Evolutionary conservation across 768 basidiomycete species (phyloP), one percentile per base, ranked within the genome.

Genomic region (Tulasnella calospora): DNA sequence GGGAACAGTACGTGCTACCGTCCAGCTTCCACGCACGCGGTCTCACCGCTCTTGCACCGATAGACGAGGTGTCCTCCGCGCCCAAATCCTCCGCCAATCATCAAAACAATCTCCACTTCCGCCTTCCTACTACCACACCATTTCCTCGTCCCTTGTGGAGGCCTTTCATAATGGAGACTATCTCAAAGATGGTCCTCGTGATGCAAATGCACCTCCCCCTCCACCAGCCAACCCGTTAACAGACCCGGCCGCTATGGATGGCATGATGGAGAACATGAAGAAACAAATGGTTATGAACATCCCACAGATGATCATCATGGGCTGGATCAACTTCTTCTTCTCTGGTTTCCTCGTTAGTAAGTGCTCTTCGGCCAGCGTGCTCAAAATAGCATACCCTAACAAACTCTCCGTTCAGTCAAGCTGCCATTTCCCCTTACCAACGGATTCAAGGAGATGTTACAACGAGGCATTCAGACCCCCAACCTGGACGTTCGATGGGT

Each of bases 241-340:
- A 17, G 97, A 98, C 86, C 94, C 95, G 10, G 90, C 90, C 73
- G 91, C 92, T 69, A 97, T 99, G 95, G 97, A 98, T 81, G 94
- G 94, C 51, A 96, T 98, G 95, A 97, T 98, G 96, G 89, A 95
- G 15, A 94, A 94, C 46, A 94, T 99, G 92, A 98, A 98, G 88
- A 98, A 97, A 27, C 98, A 99, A 85, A 95, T 94, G 89, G 95
- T 98, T 72, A 96, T 98, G 94, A 98, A 99, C 94, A 93, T 97
- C 19, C 94, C 94, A 23, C 94, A 99, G 85, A 98, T 98, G 93
- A 88, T 98, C 79, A 95, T 99, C 81, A 99, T 99, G 97, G 96
- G 96, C 74, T 99, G 97, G 94, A 98, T 99, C 86, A 98, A 96
- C 84, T 95, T 96, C 85, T 99, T 99, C 90, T 99, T 99, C 86